Base-by-base conservation (phyloP, 352 stramenopile genomes). In the Phytophthora hibernalis region DNA sequence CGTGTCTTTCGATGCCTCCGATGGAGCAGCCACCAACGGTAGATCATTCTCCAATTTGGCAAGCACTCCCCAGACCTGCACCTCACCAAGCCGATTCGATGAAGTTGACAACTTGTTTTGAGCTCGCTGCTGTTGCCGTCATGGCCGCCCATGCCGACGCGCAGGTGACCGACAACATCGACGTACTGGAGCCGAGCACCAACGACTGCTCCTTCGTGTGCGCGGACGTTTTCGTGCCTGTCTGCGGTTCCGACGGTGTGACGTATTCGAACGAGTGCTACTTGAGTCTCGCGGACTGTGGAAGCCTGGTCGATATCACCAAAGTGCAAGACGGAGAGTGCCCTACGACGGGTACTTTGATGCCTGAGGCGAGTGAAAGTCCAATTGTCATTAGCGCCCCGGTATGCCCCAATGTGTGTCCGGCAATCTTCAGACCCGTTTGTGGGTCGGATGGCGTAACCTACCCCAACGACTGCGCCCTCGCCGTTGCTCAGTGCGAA, bases 361-460 rank as follows among this genome's bases (percentile, higher is more conserved):
- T n/a, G n/a, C n/a, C n/a, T n/a, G n/a, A n/a, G n/a, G n/a, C n/a
- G n/a, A n/a, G n/a, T n/a, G n/a, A n/a, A n/a, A n/a, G n/a, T n/a
- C n/a, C n/a, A n/a, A n/a, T 40, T 37, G 31, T 20, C 33, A 5
- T 60, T 15, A 44, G 53, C 2, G 47, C 40, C 33, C 22, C 11
- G 0, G 37, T 3, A 7, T 70, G 62, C 22, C 3, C 56, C 10
- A 48, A 70, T 2, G 48, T 74, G 30, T 88, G 79, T 10, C 58
- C 58, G 0, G 49, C 42, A 9, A 53, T 70, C 18, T 90, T 79
- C 63, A 35, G 68, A 12, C 76, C 82, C 0, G 78, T 89, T 28
- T 90, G 82, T 24, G 79, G 81, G 16, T 86, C 81, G 4, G 77
- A 90, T 58, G 67, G 69, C 22, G 45, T 78, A 10, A 90, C 79